Evolutionary conservation across 257 asterid species (phyloP).

Genomic region (Nicotiana sylvestris): DNA sequence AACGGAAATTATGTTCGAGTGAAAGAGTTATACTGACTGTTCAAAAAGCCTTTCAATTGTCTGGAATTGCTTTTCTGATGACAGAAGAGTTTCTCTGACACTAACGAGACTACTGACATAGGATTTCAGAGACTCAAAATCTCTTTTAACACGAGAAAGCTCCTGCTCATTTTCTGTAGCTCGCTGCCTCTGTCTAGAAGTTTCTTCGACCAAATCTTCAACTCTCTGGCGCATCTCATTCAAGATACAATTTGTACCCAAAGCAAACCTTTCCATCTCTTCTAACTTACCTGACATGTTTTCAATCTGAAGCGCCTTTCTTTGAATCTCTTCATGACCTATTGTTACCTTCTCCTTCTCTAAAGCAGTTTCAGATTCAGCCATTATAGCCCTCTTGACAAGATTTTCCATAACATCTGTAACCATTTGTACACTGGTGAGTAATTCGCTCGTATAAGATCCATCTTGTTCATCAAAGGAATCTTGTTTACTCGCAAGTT

Average conservation of each 20-base stretch:
- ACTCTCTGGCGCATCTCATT: conserved; percentile 92
- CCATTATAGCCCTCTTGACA: conserved; percentile 74
- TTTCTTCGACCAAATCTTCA: conserved; percentile 95
- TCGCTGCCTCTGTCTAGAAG: conserved; percentile 87
- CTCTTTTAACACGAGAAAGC: conserved; percentile 86
- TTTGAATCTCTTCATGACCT: conserved; percentile 73
- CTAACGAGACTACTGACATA: conserved; percentile 83
- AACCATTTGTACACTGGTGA: conserved; percentile 72
- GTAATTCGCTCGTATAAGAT: conserved; percentile 54
- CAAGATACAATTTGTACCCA: conserved; percentile 66
- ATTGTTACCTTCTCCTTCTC: conserved; percentile 74
- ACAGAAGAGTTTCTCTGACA: conserved; percentile 95
- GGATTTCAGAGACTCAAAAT: conserved; percentile 86
- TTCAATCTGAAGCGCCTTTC: conserved; percentile 66
- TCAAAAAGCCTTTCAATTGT: conserved; percentile 91
- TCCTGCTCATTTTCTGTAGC: conserved; percentile 95
- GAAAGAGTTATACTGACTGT: conserved; percentile 50
- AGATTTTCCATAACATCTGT: conserved; percentile 87
- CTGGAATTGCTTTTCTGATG: conserved; percentile 97
- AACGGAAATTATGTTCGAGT: not conserved
- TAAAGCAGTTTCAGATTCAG: conserved; percentile 73
- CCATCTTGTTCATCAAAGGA: conserved; percentile 62
- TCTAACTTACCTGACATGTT: conserved; percentile 78
- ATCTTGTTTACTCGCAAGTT: conserved; percentile 43
- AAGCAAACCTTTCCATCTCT: conserved; percentile 91